Evolutionary conservation across 2,329 filamentous ascomycete genomes (phyloP).

Genomic region (Metarhizium rileyi): DNA sequence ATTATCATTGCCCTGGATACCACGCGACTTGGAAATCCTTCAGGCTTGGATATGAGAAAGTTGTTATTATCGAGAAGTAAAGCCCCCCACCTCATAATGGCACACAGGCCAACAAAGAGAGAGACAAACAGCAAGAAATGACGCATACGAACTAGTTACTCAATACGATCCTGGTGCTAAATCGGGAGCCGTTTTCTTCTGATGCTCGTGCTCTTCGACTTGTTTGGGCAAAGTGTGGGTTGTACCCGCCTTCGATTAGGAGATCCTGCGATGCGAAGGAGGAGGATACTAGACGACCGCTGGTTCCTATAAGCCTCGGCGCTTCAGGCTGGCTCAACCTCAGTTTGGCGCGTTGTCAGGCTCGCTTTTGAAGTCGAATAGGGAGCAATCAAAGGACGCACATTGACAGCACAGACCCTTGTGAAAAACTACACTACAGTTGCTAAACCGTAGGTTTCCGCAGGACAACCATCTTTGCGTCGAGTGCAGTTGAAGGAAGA

Average conservation of each 20-base stretch:
- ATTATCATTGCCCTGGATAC: too few relatives aligned
- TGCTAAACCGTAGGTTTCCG: too few relatives aligned
- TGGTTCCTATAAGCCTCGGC: conserved; percentile 2
- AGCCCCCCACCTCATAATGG: neutral
- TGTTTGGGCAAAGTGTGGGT: neutral
- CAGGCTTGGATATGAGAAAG: too few relatives aligned
- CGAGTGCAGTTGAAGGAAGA: too few relatives aligned
- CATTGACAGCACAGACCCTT: neutral
- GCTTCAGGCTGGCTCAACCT: neutral
- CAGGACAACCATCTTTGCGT: too few relatives aligned
- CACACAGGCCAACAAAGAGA: neutral
- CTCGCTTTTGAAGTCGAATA: neutral
- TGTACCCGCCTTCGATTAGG: neutral
- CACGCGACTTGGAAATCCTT: too few relatives aligned
- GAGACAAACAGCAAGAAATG: neutral
- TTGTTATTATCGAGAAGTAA: too few relatives aligned
- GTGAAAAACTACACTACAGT: too few relatives aligned
- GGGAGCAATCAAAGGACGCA: neutral
- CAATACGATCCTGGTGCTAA: neutral
- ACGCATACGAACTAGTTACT: too few relatives aligned
- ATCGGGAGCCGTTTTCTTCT: neutral
- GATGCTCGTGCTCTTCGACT: neutral
- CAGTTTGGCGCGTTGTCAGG: neutral
- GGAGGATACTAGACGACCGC: conserved; percentile 1
- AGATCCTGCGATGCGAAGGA: neutral